Evolutionary conservation across 139 green algal species (phyloP), one percentile per base, ranked within the genome.

Genomic region (Eudorina sp.): DNA sequence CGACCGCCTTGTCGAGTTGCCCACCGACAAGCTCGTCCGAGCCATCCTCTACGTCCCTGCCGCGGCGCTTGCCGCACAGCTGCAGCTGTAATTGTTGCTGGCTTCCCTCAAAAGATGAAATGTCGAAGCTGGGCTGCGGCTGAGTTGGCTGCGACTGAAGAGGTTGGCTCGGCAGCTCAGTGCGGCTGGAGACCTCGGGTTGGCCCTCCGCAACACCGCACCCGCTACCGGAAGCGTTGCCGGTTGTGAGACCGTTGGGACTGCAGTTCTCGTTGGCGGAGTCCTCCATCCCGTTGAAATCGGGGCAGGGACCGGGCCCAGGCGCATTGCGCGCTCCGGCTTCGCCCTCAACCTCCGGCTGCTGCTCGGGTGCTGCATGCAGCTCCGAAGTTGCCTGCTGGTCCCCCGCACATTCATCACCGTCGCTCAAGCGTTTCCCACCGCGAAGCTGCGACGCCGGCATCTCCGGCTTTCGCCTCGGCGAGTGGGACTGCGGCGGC

Each of bases 351-450:
- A 40, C 34, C 5, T 85, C 38, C 4, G 27, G 40, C 41, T 46
- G 55, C 40, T 31, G 60, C 27, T 51, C 40, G 3, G 60, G 60
- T 31, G 41, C 58, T 1, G 60, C 41, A 5, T 86, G 80, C 29
- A 86, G 80, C 31, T 76, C 80, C 18, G 80, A 86, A 13, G 80
- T 86, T 14, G 60, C 80, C 60, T 86, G 77, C 38, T 84, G 60
- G 5, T 86, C 80, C 5, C 75, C 75, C 7, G n/a, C 19, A 48
- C n/a, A 77, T 23, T 76, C 80, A 4, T 86, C 80, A 18, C 60
- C 62, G 1, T 86, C 80, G 43, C 80, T 86, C 13, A 86, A 3
- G 29, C 80, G 80, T 60, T 76, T 86, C 18, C 60, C 7, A 13
- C 0, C 29, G 21, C 29, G 51, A 21, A 48, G 53, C 38, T 79